Percentiles rank a stretch among this genome's conserved stretches.
Evolutionary conservation across 306 rosid species (phyloP).

Genomic region (Dicorynia guianensis): DNA sequence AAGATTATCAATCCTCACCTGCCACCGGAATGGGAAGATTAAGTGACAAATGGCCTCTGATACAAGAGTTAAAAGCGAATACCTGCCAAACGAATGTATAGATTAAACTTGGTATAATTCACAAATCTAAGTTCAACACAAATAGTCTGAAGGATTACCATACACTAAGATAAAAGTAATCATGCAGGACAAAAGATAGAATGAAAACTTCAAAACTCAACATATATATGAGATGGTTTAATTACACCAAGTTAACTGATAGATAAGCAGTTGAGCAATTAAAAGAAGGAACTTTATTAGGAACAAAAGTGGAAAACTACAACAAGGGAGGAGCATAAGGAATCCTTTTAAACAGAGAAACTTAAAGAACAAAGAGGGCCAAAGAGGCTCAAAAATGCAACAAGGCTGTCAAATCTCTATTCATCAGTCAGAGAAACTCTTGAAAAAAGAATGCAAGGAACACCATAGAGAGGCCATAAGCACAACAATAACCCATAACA

Average conservation of each 20-base stretch:
- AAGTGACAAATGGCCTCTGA: slow-evolving; percentile 98
- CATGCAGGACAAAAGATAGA: slow-evolving; percentile 19
- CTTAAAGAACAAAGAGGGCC: too few relatives aligned
- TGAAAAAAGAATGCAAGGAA: too few relatives aligned
- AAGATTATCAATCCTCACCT: slow-evolving; percentile 61
- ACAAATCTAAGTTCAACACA: slow-evolving; percentile 27
- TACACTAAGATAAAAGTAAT: slow-evolving; percentile 14
- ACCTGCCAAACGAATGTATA: slow-evolving; percentile 66
- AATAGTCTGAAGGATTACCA: slow-evolving; percentile 28
- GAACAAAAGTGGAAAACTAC: slow-evolving; percentile 14
- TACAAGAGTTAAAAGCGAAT: slow-evolving; percentile 87
- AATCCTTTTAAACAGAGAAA: too few relatives aligned
- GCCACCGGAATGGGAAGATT: slow-evolving; percentile 97
- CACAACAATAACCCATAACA: too few relatives aligned
- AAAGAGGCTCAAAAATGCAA: too few relatives aligned
- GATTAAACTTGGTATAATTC: slow-evolving; percentile 39
- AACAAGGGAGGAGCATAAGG: background rate
- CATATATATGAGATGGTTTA: slow-evolving; percentile 1
- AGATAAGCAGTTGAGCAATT: slow-evolving; percentile 19
- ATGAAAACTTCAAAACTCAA: slow-evolving; percentile 21
- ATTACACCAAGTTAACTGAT: slow-evolving; percentile 25
- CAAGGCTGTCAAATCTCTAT: too few relatives aligned
- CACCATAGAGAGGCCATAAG: too few relatives aligned
- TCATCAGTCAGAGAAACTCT: too few relatives aligned
- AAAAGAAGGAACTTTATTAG: slow-evolving; percentile 21